Percentiles rank a stretch among this genome's conserved stretches.
These are phyloP conservation scores for Apiosordaria backusii DNA, from an alignment of 495 filamentous ascomycete genomes.

Conservation along the genomic window DNA sequence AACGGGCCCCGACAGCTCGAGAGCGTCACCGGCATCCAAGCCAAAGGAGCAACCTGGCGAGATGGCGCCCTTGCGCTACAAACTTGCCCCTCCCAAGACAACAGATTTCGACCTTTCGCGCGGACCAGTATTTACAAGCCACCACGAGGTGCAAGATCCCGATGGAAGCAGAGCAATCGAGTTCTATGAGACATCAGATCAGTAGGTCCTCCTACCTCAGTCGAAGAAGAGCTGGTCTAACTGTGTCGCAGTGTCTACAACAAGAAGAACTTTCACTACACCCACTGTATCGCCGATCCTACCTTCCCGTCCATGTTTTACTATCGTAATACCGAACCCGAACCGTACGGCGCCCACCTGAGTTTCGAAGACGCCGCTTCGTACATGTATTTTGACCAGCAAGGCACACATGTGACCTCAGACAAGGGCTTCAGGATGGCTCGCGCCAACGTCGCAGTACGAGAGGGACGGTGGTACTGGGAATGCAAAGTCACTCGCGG, in stretches of 20 bases:
- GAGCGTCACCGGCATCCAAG: conserved; percentile 56
- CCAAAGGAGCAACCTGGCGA: conserved; percentile 46
- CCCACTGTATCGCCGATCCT: conserved; percentile 84
- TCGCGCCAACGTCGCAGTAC: conserved; percentile 81
- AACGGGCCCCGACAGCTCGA: conserved; percentile 42
- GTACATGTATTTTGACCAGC: conserved; percentile 63
- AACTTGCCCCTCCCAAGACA: conserved; percentile 53
- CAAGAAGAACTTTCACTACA: conserved; percentile 87
- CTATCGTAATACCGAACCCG: conserved; percentile 81
- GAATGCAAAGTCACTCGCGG: conserved; percentile 83
- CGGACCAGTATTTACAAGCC: conserved; percentile 51
- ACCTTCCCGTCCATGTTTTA: conserved; percentile 82
- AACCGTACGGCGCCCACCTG: conserved; percentile 75
- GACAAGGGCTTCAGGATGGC: conserved; percentile 81
- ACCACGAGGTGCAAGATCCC: conserved; percentile 44
- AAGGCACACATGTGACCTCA: conserved; percentile 61
- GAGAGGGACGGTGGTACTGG: conserved; percentile 92
- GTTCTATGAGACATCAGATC: conserved; percentile 61
- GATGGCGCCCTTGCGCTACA: conserved; percentile 53
- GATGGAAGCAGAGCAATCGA: conserved; percentile 49
- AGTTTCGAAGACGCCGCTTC: conserved; percentile 89
- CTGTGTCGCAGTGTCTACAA: conserved; percentile 68
- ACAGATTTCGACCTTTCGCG: conserved; percentile 57
- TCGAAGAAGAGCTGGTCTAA: neutral
- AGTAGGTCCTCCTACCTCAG: conserved; percentile 45